Percentiles rank a stretch among this genome's conserved stretches.
Evolutionary conservation across 345 rosid species (phyloP).

Genomic region (Ceriops tagal): DNA sequence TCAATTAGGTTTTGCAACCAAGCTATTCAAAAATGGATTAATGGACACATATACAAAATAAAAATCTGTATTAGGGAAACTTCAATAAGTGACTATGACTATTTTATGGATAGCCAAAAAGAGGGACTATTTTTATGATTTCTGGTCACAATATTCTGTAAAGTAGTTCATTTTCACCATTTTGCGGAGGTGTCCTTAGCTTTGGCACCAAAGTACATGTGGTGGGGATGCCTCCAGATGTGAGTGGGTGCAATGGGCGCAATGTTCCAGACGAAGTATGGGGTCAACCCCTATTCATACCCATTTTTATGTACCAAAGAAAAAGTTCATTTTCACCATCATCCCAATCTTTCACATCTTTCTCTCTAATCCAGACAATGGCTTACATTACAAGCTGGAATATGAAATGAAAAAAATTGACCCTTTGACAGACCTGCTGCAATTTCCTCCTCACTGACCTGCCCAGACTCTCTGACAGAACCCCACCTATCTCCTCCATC

Average conservation of each 20-base stretch:
- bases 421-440: conserved; percentile 35
- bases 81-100: not conserved
- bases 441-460: conserved; percentile 41
- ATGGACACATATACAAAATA: not conserved
- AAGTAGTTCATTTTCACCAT: not conserved
- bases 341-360: not conserved
- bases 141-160: not conserved
- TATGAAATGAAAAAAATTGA: not conserved
- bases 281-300: no score
- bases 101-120: no score
- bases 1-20: not conserved
- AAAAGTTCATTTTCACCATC: not conserved
- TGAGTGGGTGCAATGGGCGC: no score
- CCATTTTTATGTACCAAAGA: no score
- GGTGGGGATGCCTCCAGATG: no score
- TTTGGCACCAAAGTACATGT: no score
- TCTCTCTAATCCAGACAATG: not conserved
- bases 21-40: no score
- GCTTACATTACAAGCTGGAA: not conserved
- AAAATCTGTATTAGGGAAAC: not conserved
- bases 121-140: not conserved
- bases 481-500: conserved; percentile 64
- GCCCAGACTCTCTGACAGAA: conserved; percentile 50
- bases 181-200: no score
- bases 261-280: no score